Evolutionary conservation across 768 basidiomycete genomes (phyloP).

Genomic region (Boletus sp.): DNA sequence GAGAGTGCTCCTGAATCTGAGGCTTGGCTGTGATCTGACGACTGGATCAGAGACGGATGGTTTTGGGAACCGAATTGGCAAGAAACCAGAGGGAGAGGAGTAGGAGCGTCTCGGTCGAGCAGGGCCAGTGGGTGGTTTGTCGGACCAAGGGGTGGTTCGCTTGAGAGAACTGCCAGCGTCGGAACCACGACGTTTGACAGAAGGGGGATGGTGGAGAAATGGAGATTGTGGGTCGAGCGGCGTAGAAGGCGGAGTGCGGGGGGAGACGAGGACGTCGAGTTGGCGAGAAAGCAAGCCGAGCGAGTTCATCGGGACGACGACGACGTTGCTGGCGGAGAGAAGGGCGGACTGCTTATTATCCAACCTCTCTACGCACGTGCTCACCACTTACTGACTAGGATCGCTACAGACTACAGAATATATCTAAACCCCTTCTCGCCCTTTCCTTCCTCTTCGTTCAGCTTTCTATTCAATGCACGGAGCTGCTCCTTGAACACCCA

Average conservation of each 20-base stretch:
- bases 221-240: constrained; percentile 40
- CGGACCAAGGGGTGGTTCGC: constrained; percentile 56
- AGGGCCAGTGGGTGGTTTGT: constrained; percentile 37
- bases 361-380: constrained; percentile 8
- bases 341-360: not conserved
- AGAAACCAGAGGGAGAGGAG: constrained; percentile 57
- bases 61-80: constrained; percentile 35
- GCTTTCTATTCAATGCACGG: constrained; percentile 36
- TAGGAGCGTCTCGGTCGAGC: constrained; percentile 53
- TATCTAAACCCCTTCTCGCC: constrained; percentile 44
- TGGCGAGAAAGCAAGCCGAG: constrained; percentile 78
- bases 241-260: constrained; percentile 57
- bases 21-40: constrained; percentile 36
- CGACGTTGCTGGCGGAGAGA: not conserved
- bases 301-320: constrained; percentile 62
- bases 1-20: constrained; percentile 41
- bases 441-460: constrained; percentile 35
- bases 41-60: constrained; percentile 30
- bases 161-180: constrained; percentile 34
- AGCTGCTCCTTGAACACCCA: constrained; percentile 46
- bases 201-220: constrained; percentile 25
- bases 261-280: constrained; percentile 69
- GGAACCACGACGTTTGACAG: constrained; percentile 26
- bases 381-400: not conserved
- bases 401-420: constrained; percentile 40